phyloP scores from a whole-genome alignment of 176 grass and related monocot species.

The Luzula sylvatica region DNA sequence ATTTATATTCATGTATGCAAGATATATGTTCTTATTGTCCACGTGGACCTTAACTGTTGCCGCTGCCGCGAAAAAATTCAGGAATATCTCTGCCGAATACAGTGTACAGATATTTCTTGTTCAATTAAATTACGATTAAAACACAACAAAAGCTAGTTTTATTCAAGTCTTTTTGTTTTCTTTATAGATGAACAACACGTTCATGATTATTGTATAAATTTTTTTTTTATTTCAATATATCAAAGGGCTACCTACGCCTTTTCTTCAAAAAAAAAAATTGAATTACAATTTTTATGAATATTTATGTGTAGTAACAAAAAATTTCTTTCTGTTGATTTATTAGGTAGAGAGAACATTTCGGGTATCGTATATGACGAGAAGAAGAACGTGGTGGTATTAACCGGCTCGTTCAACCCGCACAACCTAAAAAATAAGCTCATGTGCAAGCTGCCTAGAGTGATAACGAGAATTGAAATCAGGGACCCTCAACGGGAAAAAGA shows the following conservation, averaged over 20 bases:
- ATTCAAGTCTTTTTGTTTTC: not conserved
- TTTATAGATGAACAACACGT: not conserved
- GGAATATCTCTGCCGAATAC: slow-evolving; percentile 2
- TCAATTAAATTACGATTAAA: not conserved
- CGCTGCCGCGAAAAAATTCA: not conserved
- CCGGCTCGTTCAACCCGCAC: not conserved
- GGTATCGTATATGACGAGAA: not conserved
- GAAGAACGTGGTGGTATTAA: not conserved
- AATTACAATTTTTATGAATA: not conserved
- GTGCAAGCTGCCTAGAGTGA: slow-evolving; percentile 9
- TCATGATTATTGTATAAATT: too few species aligned
- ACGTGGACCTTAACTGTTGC: slow-evolving; percentile 3
- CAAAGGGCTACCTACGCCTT: too few species aligned
- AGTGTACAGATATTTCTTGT: not conserved
- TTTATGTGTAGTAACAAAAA: too few species aligned
- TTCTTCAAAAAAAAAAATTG: too few species aligned
- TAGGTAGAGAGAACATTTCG: not conserved
- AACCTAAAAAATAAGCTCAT: slow-evolving; percentile 11
- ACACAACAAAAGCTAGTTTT: slow-evolving; percentile 14
- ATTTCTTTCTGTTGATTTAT: too few species aligned
- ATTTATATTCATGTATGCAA: too few species aligned
- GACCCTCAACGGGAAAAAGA: not conserved
- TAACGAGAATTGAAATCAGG: not conserved
- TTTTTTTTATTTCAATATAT: too few species aligned
- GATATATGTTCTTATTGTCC: slow-evolving; percentile 6